Evolutionary conservation across 1,284 basidiomycete genomes (phyloP).

Genomic region (Puccinia horiana): DNA sequence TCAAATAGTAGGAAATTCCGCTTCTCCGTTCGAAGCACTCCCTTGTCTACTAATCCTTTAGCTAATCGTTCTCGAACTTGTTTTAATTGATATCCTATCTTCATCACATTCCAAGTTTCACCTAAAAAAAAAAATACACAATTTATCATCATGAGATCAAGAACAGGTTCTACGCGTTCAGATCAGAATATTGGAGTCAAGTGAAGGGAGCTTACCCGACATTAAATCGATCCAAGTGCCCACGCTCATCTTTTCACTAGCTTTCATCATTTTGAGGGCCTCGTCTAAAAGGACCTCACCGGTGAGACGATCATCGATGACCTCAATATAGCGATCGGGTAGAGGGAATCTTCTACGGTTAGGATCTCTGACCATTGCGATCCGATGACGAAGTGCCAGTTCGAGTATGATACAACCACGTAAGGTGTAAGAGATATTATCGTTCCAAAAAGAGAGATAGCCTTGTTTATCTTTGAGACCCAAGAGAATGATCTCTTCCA

Average conservation of each 20-base stretch:
- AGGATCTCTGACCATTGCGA: constrained; percentile 82
- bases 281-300: constrained; percentile 94
- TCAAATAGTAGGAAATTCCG: constrained; percentile 96
- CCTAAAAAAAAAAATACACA: constrained; percentile 65
- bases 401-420: constrained; percentile 93
- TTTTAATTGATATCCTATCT: constrained; percentile 95
- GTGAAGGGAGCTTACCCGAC: constrained; percentile 67
- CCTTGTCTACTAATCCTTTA: constrained; percentile 96
- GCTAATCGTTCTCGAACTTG: constrained; percentile 93
- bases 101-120: constrained; percentile 98
- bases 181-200: background rate
- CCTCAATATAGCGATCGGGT: constrained; percentile 81
- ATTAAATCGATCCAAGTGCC: constrained; percentile 91
- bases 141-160: background rate
- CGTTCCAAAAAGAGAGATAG: constrained; percentile 95
- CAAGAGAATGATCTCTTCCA: constrained; percentile 92
- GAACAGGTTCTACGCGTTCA: constrained; percentile 5
- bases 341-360: constrained; percentile 74
- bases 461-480: constrained; percentile 91
- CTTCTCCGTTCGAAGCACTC: constrained; percentile 92
- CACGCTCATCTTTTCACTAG: constrained; percentile 75
- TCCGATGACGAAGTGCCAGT: constrained; percentile 82
- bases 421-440: constrained; percentile 94
- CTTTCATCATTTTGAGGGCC: constrained; percentile 88
- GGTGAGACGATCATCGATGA: constrained; percentile 83